Evolutionary conservation across 805 yeast genomes (phyloP).

Genomic region (Suhomyces xylopsoci): DNA sequence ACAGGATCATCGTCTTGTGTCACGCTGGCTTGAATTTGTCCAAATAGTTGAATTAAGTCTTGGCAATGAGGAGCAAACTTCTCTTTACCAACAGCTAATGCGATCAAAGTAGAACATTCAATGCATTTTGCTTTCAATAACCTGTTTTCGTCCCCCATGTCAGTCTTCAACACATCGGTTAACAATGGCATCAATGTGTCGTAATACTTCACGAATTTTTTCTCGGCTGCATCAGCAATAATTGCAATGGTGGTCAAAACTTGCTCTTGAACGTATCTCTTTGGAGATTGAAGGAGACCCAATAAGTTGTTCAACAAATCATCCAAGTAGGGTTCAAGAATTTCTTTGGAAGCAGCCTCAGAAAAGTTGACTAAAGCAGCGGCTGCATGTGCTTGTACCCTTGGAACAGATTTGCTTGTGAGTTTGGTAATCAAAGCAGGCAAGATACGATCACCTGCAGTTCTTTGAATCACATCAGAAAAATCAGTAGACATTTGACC

Average conservation of each 20-base stretch:
- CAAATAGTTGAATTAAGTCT: slow-evolving; percentile 70
- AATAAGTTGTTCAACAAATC: slow-evolving; percentile 70
- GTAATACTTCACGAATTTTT: slow-evolving; percentile 83
- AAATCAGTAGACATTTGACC: slow-evolving; percentile 98
- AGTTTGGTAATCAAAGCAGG: slow-evolving; percentile 87
- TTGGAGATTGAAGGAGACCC: slow-evolving; percentile 75
- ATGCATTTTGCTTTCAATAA: slow-evolving; percentile 87
- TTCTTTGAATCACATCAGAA: slow-evolving; percentile 82
- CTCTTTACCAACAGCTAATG: slow-evolving; percentile 91
- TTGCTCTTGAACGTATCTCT: slow-evolving; percentile 94
- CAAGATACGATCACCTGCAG: slow-evolving; percentile 71
- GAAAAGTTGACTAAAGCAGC: slow-evolving; percentile 96
- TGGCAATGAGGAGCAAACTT: slow-evolving; percentile 74
- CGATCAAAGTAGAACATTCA: slow-evolving; percentile 93
- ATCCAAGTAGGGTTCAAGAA: slow-evolving; percentile 90
- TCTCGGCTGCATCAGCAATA: slow-evolving; percentile 94
- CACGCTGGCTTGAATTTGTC: slow-evolving; percentile 60
- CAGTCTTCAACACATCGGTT: slow-evolving; percentile 72
- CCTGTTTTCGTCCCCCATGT: slow-evolving; percentile 74
- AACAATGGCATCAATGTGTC: slow-evolving; percentile 91
- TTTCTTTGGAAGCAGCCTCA: slow-evolving; percentile 85
- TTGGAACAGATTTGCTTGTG: slow-evolving; percentile 67
- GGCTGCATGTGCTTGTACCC: slow-evolving; percentile 98
- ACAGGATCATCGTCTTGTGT: slow-evolving; percentile 82
- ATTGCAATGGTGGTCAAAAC: slow-evolving; percentile 94